Evolutionary conservation across 2,329 filamentous ascomycete species (phyloP), one percentile per base, ranked within the genome.

Genomic region (Dactylellina sp.): DNA sequence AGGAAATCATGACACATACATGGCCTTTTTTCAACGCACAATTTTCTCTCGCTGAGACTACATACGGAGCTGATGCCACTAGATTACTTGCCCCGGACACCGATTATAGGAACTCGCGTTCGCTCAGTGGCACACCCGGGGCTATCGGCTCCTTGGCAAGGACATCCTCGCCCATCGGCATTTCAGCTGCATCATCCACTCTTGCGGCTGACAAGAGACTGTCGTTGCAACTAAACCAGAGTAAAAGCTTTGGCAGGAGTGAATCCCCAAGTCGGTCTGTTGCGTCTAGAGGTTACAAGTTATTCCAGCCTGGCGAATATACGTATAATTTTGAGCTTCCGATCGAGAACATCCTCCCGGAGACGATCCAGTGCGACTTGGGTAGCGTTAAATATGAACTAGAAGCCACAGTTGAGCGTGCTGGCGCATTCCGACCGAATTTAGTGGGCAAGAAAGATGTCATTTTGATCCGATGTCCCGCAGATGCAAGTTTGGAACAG

Each of bases 1-100:
- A 95, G 77, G 91, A 89, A 2, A 85, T 98, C 71, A 89, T 96
- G 81, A 94, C 91, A 42, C 93, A 97, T 79, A 94, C 89, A 16
- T 89, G 92, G 82, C 94, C 90, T 0, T 98, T 98, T 80, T 99
- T 97, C 84, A 96, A 97, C 79, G 90, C 91, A 52, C 86, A 88
- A 76, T 87, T 88, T 75, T 82, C 84, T 75, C 83, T 84, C 74
- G 86, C 87, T 2, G 85, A 89, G 77, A 83, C 84, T 63, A 84
- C 86, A 28, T 87, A 88, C 49, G 87, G 88, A 16, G 88, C 88
- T 22, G 87, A 90, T 80, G 84, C 85, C 70, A 86, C 88, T 25
- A 85, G 88, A 65, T 81, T 89, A 20, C 83, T 84, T 74, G 85
- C 84, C 75, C 71, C 75, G 80, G 49, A 79, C 78, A 46, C 79